These are phyloP conservation scores for Skeletonema menzelii DNA, from an alignment of 108 stramenopile species.

Conservation along the genomic window DNA sequence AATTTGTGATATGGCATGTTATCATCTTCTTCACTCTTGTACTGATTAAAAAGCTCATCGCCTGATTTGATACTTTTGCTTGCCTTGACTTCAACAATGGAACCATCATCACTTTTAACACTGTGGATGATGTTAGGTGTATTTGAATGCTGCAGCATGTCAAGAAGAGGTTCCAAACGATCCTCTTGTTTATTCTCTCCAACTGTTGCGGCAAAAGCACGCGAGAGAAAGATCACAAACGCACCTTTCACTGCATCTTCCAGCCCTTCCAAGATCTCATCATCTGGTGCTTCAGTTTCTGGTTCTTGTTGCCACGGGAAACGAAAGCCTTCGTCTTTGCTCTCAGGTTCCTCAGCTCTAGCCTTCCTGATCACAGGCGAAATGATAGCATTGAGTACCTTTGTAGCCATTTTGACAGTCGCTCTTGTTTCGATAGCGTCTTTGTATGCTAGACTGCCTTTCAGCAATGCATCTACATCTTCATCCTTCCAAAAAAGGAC, in stretches of 20 bases:
- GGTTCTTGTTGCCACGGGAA: slow-evolving; percentile 3
- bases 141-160: slow-evolving; percentile 75
- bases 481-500: slow-evolving; percentile 75
- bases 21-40: slow-evolving; percentile 73
- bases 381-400: slow-evolving; percentile 46
- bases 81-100: slow-evolving; percentile 60
- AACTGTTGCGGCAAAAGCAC: slow-evolving; percentile 63
- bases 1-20: slow-evolving; percentile 77
- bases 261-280: slow-evolving; percentile 31
- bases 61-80: slow-evolving; percentile 38
- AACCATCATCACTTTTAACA: slow-evolving; percentile 44
- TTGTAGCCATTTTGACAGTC: slow-evolving; percentile 60
- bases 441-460: slow-evolving; percentile 59
- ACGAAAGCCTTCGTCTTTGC: not conserved
- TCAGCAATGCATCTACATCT: slow-evolving; percentile 56
- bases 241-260: slow-evolving; percentile 68
- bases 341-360: not conserved
- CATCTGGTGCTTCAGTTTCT: not conserved
- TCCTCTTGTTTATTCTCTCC: slow-evolving; percentile 43
- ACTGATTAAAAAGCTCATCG: slow-evolving; percentile 71
- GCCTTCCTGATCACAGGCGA: slow-evolving; percentile 33
- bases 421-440: slow-evolving; percentile 58
- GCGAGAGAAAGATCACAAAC: slow-evolving; percentile 67
- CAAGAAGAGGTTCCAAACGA: slow-evolving; percentile 62
- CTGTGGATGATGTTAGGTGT: slow-evolving; percentile 50